Evolutionary conservation across 2,329 filamentous ascomycete genomes (phyloP), one percentile per base, ranked within the genome.

Genomic region (Ophiostoma ulmi): DNA sequence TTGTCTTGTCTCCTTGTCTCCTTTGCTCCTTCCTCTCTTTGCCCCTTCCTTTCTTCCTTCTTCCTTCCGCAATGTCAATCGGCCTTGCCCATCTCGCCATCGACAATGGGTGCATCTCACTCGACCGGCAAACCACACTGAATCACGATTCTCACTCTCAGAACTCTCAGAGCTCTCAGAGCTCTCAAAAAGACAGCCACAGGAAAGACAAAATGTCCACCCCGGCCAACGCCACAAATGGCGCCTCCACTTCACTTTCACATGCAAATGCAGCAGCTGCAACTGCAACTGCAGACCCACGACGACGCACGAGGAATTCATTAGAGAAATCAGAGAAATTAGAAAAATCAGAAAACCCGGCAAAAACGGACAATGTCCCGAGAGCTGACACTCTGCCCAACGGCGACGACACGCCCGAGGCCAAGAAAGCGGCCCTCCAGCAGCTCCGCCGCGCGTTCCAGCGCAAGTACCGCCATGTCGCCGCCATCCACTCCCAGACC

Each of bases 381-480:
- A 65, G 2, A 10, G 20, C 63, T 20, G 20, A 20, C 36, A 22
- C 3, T 8, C 17, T 3, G n/a, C n/a, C 8, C 22, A n/a, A 17
- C 35, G 35, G 17, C 61, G 61, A 31, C 6, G 61, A n/a, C 7
- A 38, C 31, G 6, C 26, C 14, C 31, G 38, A 6, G n/a, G 7
- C 38, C 39, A 48, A 67, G n/a, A 64, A 69, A 71, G 39, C 64
- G 52, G 61, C 61, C 31, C 63, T 65, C 35, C 63, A 65, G 70
- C 76, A 79, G 69, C 73, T 80, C 70, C 80, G 79, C 74, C 76
- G 76, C 63, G 78, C 79, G 13, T 77, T 80, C 71, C 82, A 83
- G 72, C 86, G 82, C 76, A 95, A 94, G 79, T 98, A 98, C 82
- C 91, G 93, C 75, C 95, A 99, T 86, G 89, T 97, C 73, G 92